Base-by-base conservation (phyloP, 805 yeast species). In the Ogataea naganishii region DNA sequence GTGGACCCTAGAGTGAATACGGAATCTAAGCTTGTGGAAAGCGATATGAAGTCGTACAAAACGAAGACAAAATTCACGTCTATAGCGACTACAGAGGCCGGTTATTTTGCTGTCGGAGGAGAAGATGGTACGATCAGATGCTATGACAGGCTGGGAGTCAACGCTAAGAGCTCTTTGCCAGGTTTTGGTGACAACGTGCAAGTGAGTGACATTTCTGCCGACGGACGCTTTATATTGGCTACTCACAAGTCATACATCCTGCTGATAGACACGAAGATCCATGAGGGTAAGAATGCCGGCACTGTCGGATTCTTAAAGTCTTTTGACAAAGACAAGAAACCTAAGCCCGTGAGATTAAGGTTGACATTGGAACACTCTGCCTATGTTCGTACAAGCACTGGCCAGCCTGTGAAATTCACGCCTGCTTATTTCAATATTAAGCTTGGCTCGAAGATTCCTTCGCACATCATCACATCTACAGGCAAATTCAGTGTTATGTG, bases 401-500 rank as follows among this genome's bases (percentile, higher is more conserved):
- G 63, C 4, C 53, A 57, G 31, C 64, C 71, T 2, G 52, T 81
- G 11, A 46, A 57, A 14, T 85, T 84, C 52, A 74, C 92, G 4
- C 66, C 66, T 34, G 95, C 94, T 5, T 69, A 70, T 41, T 86
- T 86, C 64, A 82, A 86, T 51, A 65, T 79, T 16, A 85, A 85
- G 24, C 32, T 71, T n/a, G 65, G 67, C 28, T 49, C 72, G 16
- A 72, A 69, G 37, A 35, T 31, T 17, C 56, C 58, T 11, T 75
- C 80, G 13, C 64, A 78, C 2, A 80, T 86, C 29, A 75, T 84
- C 15, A 69, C 94, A 1, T 75, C 89, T 4, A 64, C 79, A 2
- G 95, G 95, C 3, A 89, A 88, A 13, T 86, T 74, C 53, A 80
- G 85, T 15, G 69, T 86, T 14, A 67, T 81, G 1, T 86, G 95